Base-by-base conservation (phyloP, 768 basidiomycete genomes). In the Leccinellum luteum region DNA sequence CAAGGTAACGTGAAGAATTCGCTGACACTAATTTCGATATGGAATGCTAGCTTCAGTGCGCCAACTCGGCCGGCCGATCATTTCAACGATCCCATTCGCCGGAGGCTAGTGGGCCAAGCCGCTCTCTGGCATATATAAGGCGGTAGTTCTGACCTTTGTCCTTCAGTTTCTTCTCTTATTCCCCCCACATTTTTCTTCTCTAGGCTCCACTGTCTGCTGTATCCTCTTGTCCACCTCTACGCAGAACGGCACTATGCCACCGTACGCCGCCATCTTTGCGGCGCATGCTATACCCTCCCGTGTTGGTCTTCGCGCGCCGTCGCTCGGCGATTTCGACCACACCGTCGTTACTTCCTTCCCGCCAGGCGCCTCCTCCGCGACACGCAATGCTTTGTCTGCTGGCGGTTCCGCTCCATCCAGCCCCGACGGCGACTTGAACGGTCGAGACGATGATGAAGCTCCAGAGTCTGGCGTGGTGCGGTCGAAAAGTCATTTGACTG, bases 71-170 rank as follows among this genome's bases (percentile, higher is more conserved):
- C 47, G 41, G 32, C 47, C 44, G 21, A 45, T 45, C 21, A 45
- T 45, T 13, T 19, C 14, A 13, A 44, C 19, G 44, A 23, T 21
- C 21, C n/a, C 31, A 19, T 14, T 38, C 17, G 4, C 17, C 3
- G 52, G 25, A 28, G 21, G 1, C 4, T 6, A 19, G 2, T 38
- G 35, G 35, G 35, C 17, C 35, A 4, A 38, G 35, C 10, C 25
- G 51, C 55, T 43, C 15, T 50, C 30, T 58, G 25, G 31, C 31
- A 27, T 48, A 57, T 58, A 47, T 54, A 63, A 66, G 52, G 51
- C 43, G 15, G 41, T 6, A 32, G 10, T 13, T 12, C 15, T 13
- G 34, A 6, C 12, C 12, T 38, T 4, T 0, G 10, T 28, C 54
- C 51, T 19, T 51, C 55, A 48, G 47, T 52, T 57, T 53, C 47